phyloP scores from a whole-genome alignment of 352 stramenopile species.

The Pythium rhizo-oryzae region DNA sequence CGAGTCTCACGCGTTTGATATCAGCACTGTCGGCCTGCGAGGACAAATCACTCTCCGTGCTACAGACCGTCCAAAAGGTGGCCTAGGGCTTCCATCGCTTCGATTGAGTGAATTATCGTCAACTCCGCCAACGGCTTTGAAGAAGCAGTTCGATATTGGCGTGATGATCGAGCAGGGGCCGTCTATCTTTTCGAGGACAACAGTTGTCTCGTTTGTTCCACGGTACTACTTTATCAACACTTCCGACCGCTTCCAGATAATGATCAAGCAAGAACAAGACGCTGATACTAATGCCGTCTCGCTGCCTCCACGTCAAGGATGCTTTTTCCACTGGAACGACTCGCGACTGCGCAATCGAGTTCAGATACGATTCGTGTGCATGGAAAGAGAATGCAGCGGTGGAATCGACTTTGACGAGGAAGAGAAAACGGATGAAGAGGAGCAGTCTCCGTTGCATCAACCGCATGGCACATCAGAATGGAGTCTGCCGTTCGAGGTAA shows the following conservation, averaged over 20 bases:
- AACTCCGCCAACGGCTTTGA: constrained; percentile 30
- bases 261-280: constrained; percentile 66
- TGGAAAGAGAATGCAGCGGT: constrained; percentile 9
- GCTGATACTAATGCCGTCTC: constrained; percentile 38
- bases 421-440: constrained; percentile 11
- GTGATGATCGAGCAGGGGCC: constrained; percentile 86
- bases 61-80: constrained; percentile 42
- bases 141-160: constrained; percentile 84
- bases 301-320: constrained; percentile 59
- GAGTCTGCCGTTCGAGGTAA: constrained; percentile 80
- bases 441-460: not conserved
- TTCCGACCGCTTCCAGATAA: constrained; percentile 64
- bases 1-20: constrained; percentile 76
- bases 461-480: constrained; percentile 54
- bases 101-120: constrained; percentile 39
- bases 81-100: constrained; percentile 40
- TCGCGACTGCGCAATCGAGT: constrained; percentile 62
- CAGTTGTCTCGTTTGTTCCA: constrained; percentile 77
- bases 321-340: constrained; percentile 81
- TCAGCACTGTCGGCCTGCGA: constrained; percentile 74
- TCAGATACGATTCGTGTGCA: constrained; percentile 69
- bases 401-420: constrained; percentile 14
- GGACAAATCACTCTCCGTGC: constrained; percentile 72
- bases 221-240: constrained; percentile 85
- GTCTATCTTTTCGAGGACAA: constrained; percentile 73